Evolutionary conservation across 2,329 filamentous ascomycete genomes (phyloP), one percentile per base, ranked within the genome.

Genomic region (Huntiella moniliformis): DNA sequence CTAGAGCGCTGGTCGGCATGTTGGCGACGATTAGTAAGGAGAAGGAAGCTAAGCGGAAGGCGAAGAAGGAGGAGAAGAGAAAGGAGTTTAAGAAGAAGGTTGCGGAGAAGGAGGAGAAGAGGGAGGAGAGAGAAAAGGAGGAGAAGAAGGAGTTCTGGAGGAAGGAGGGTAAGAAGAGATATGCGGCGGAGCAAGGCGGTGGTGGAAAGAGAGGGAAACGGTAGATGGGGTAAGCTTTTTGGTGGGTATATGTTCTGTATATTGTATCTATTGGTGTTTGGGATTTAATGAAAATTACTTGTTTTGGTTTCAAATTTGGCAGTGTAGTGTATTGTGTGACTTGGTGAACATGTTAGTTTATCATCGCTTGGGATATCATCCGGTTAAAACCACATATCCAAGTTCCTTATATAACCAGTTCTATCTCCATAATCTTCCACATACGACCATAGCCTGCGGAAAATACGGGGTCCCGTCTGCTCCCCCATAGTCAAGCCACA

Each of bases 91-190:
- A 79, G 54, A 82, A 81, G 64, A 91, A 85, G 70, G 72, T 95
- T 36, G 80, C 75, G 5, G 83, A 84, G 57, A 77, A 78, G 56
- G 70, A 77, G 56, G 86, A 93, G 71, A 92, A 86, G 75, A 82
- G 84, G 64, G 73, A 73, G 48, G 83, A 79, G 50, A 69, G 87
- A 44, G 87, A 96, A 68, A 92, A 87, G 74, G 76, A 77, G 55
- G 88, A 98, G 67, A 81, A 77, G 58, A 81, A 93, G 60, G 87
- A 94, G 55, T 98, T 77, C 58, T 98, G 91, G 91, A 70, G 77
- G 55, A 78, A 77, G 56, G 92, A 98, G 64, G 91, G 91, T 7
- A 83, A 80, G 67, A 76, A 76, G 65, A 62, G 73, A 52, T 65
- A 62, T 46, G 61, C 62, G 1, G 61, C 56, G 2, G 65, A 67